These are phyloP conservation scores for Fragilaria crotonensis DNA, from an alignment of 108 stramenopile genomes.

Conservation along the genomic window DNA sequence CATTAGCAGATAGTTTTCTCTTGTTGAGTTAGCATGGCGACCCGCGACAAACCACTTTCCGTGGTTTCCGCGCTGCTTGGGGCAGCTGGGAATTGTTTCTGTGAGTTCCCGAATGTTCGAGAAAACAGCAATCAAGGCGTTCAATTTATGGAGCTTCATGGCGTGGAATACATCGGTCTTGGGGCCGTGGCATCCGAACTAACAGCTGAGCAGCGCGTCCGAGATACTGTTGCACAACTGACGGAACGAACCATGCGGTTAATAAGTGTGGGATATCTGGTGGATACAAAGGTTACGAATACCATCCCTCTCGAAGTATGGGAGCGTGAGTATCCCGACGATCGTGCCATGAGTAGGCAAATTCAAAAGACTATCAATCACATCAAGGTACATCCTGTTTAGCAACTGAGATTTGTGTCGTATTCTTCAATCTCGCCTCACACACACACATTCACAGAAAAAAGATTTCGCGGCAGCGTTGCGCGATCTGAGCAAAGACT, in stretches of 20 bases:
- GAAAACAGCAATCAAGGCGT: neutral
- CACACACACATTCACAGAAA: neutral
- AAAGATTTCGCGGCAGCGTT: constrained; percentile 11
- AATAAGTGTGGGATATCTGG: constrained; percentile 25
- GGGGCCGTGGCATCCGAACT: constrained; percentile 27
- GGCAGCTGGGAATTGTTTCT: neutral
- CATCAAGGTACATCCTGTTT: constrained; percentile 20
- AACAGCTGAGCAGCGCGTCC: constrained; percentile 27
- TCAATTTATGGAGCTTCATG: constrained; percentile 31
- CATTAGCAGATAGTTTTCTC: too few relatives aligned
- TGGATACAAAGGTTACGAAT: constrained; percentile 12
- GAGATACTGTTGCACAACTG: constrained; percentile 30
- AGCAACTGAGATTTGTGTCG: constrained; percentile 3
- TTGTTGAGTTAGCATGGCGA: too few relatives aligned
- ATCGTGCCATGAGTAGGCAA: constrained; percentile 9
- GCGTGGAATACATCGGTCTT: constrained; percentile 31
- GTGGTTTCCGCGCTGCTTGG: neutral
- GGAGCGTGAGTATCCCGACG: constrained; percentile 16
- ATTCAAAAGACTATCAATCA: constrained; percentile 1
- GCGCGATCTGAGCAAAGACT: constrained; percentile 8
- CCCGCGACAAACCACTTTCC: neutral
- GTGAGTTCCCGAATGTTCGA: neutral
- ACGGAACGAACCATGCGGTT: constrained; percentile 15
- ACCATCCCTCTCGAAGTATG: constrained; percentile 24
- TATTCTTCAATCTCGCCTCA: neutral